Evolutionary conservation across 257 asterid species (phyloP).

Genomic region (Solanum pennellii): DNA sequence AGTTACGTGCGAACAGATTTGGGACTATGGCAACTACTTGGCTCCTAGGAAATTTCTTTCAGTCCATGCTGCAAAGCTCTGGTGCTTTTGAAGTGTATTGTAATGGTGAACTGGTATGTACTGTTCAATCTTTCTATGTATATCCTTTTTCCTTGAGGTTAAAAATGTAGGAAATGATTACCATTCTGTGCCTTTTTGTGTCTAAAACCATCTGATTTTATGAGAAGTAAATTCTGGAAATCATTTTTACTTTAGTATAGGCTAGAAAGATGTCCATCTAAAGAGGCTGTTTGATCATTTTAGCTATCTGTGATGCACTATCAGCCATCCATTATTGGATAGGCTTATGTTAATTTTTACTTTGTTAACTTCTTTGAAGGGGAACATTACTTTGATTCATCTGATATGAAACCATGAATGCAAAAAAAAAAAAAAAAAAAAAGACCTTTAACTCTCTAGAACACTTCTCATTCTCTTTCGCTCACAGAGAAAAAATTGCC

Average conservation of each 20-base stretch:
- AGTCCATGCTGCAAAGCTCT: conserved; percentile 75
- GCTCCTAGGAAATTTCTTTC: conserved; percentile 80
- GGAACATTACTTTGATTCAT: not conserved
- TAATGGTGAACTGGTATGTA: conserved; percentile 72
- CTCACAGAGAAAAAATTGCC: not conserved
- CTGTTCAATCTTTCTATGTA: not conserved
- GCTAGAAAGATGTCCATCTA: not conserved
- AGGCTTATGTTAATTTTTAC: not conserved
- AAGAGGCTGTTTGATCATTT: not conserved
- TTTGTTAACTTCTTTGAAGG: not conserved
- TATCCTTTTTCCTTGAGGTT: not conserved
- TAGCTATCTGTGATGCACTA: not conserved
- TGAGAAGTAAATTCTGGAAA: not conserved
- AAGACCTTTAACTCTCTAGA: not conserved
- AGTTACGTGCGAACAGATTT: conserved; percentile 71
- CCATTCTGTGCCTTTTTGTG: not conserved
- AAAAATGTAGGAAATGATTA: not conserved
- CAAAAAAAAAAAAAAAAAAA: not conserved
- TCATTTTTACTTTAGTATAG: not conserved
- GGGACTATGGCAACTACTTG: conserved; percentile 89
- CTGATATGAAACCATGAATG: not conserved
- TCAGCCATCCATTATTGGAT: not conserved
- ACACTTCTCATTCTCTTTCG: not conserved
- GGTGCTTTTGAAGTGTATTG: conserved; percentile 89
- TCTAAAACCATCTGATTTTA: not conserved